Evolutionary conservation across 176 grass and related monocot species (phyloP), one percentile per base, ranked within the genome.

Genomic region (Rhynchospora pubera): DNA sequence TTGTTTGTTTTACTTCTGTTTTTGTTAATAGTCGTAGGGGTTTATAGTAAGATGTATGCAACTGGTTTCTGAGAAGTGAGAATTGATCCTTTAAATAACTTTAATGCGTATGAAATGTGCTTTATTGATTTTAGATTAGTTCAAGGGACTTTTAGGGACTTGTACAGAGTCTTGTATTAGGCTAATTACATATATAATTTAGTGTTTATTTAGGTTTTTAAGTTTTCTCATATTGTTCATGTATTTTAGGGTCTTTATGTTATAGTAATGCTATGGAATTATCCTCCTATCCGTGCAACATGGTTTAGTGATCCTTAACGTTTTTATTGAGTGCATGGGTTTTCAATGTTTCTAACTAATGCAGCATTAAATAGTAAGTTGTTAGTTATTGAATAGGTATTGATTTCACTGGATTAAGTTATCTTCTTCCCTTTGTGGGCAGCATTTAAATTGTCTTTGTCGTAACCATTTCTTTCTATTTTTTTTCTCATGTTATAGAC

Each of bases 401-500:
- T 9, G 2, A 15, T 68, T 16, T 39, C n/a, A 4, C 7, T 19
- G 15, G 15, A 19, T 19, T 18, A 39, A 39, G 34, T 43, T 69
- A 69, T 69, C 9, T 8, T 1, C 34, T 39, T 69, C 44, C 16
- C 16, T 46, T 14, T n/a, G 42, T 44, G 3, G 45, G 1, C 6
- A 11, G 15, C 16, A 70, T 21, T 70, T 45, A 44, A 43, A 68
- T 21, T 70, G 39, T 45, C 4, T 45, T 5, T n/a, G 7, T n/a
- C 19, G 0, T 1, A n/a, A 45, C 66, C 18, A 45, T 69, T 70
- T 69, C 1, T 46, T 70, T 43, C 24, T 64, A 71, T 21, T 47
- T 45, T 46, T 6, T 21, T 21, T 45, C 82, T 82, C 39, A 34
- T 72, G 22, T 22, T 61, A 18, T 81, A 99, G 96, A 93, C 72